Base-by-base conservation (phyloP, 352 stramenopile genomes). In the Phytophthora sojae region DNA sequence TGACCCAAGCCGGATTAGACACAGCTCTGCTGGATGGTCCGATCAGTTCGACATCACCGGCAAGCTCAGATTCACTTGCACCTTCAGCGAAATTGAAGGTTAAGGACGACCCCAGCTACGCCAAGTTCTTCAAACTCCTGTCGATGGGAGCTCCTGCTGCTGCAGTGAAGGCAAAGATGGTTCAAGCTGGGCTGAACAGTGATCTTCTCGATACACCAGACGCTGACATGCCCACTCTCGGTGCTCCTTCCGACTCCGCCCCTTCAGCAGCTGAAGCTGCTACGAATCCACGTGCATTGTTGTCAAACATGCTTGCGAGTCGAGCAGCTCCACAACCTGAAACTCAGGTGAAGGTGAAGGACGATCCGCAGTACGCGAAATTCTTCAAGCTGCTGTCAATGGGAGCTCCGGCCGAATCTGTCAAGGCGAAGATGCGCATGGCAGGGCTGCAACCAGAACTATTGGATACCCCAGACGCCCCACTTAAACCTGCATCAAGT, bases 371-470 rank as follows among this genome's bases (percentile, higher is more conserved):
- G 42, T 91, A 89, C 56, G 68, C 79, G 21, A 93, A 93, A 51
- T 91, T 87, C 62, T 88, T 90, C 62, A 93, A 91, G 57, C 49
- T 93, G 8, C 63, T 80, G 39, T 84, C 81, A 0, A 91, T 91
- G 83, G 85, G 85, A 12, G 85, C 85, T 17, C 85, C 81, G 21
- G 60, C 60, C 7, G 76, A 68, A 57, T 84, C 80, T 0, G 83
- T 93, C n/a, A 85, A 88, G 63, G 76, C 79, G 0, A 93, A 93
- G 51, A 88, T 88, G 80, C 53, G 49, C 2, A 80, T 82, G 64
- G 95, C 97, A 78, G 91, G 90, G 6, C 67, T 98, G n/a, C 87
- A 98, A 69, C 76, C 89, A 50, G 80, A 84, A 5, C 66, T 90
- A 23, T 61, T 91, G 21, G 81, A 92, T 44, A 87, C 84, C 0